Conservation (phyloP, 805 yeast species). For the Dipodascus geniculatus region DNA sequence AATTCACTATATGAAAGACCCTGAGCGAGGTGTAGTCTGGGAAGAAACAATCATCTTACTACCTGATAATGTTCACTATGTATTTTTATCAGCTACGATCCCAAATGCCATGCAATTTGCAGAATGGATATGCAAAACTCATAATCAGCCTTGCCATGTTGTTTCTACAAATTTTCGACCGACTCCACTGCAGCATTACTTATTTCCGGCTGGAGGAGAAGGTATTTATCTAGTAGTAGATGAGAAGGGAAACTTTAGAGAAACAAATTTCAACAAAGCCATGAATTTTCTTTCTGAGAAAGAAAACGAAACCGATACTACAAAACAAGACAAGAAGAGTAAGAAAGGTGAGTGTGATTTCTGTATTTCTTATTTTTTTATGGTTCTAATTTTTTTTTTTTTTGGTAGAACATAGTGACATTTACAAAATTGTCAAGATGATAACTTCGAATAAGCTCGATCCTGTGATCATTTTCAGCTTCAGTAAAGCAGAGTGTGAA, state of each 20-base stretch:
- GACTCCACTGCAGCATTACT: slow-evolving; percentile 93
- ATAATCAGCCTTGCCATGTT: slow-evolving; percentile 94
- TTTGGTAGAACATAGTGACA: slow-evolving; percentile 42
- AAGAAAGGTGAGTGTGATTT: slow-evolving; percentile 68
- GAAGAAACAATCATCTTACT: slow-evolving; percentile 93
- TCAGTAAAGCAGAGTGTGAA: slow-evolving; percentile 95
- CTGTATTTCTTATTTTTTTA: not conserved
- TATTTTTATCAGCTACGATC: slow-evolving; percentile 88
- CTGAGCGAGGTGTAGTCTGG: slow-evolving; percentile 98
- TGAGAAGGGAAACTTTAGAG: slow-evolving; percentile 91
- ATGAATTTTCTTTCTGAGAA: slow-evolving; percentile 84
- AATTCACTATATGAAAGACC: slow-evolving; percentile 97
- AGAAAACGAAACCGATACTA: slow-evolving; percentile 72
- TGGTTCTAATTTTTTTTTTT: not conserved
- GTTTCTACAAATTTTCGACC: slow-evolving; percentile 98
- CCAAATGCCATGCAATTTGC: slow-evolving; percentile 98
- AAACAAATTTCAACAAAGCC: slow-evolving; percentile 95
- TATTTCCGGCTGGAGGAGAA: slow-evolving; percentile 97
- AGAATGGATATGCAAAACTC: slow-evolving; percentile 95
- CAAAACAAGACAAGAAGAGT: slow-evolving; percentile 47
- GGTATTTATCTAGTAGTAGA: slow-evolving; percentile 97
- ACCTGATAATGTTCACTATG: slow-evolving; percentile 93
- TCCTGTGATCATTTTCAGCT: slow-evolving; percentile 98
- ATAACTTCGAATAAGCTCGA: slow-evolving; percentile 92
- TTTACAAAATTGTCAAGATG: slow-evolving; percentile 94